A percentile compares a stretch with the other conserved stretches of the same genome.
Evolutionary conservation across 345 rosid species (phyloP).

Genomic region (Corchorus capsularis): DNA sequence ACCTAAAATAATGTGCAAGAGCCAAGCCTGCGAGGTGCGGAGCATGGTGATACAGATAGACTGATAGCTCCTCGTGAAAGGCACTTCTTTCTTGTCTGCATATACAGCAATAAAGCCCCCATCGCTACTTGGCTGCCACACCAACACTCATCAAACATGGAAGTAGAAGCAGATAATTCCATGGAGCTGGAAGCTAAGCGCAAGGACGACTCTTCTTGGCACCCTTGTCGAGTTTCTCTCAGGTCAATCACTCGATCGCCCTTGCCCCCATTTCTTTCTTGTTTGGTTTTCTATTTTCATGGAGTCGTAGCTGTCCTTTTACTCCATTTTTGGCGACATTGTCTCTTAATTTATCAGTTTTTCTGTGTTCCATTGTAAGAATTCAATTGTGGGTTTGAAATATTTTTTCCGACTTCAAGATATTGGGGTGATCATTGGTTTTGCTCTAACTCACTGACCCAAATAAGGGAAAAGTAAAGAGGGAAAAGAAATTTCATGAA

Average conservation of each 20-base stretch:
- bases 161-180: not conserved
- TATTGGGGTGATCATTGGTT: not conserved
- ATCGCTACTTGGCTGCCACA: no score
- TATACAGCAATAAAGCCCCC: no score
- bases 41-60: no score
- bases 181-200: conserved; percentile 15
- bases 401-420: not conserved
- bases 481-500: not conserved
- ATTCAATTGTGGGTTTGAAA: not conserved
- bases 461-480: not conserved
- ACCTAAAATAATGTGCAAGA: no score
- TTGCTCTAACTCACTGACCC: not conserved
- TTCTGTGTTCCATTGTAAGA: no score
- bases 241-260: not conserved
- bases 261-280: not conserved
- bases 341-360: not conserved
- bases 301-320: not conserved
- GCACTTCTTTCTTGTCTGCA: no score
- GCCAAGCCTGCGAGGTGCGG: no score
- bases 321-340: not conserved
- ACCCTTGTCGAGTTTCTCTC: conserved; percentile 17
- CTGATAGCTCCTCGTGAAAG: no score
- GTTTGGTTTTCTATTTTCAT: not conserved
- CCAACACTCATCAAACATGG: not conserved
- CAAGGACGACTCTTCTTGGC: conserved; percentile 21